Evolutionary conservation across 2,329 filamentous ascomycete genomes (phyloP).

Genomic region (Fusarium palustre): DNA sequence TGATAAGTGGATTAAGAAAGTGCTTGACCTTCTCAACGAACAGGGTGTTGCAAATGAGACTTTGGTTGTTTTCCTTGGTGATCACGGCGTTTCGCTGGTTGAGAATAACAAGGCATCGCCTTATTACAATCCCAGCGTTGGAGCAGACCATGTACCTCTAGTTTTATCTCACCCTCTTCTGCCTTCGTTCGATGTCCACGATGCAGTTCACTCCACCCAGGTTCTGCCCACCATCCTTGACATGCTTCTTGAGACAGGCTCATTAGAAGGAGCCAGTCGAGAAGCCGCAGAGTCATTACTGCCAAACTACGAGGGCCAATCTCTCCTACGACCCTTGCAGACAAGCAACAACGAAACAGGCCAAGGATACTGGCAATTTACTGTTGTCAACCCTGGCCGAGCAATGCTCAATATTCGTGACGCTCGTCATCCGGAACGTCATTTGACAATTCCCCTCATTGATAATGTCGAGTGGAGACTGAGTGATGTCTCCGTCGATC

Average conservation of each 20-base stretch:
- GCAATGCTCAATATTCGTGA: constrained; percentile 51
- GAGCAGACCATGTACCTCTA: constrained; percentile 48
- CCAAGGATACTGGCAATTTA: constrained; percentile 51
- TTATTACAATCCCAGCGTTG: constrained; percentile 51
- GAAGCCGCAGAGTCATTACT: constrained; percentile 42
- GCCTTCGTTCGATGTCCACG: constrained; percentile 45
- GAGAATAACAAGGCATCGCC: constrained; percentile 49
- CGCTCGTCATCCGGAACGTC: constrained; percentile 47
- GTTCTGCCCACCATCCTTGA: constrained; percentile 51
- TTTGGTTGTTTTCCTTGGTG: constrained; percentile 49
- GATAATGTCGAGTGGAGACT: constrained; percentile 51
- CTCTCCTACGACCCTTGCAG: constrained; percentile 44
- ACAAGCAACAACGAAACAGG: constrained; percentile 33
- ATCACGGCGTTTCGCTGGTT: constrained; percentile 51
- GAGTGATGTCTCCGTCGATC: constrained; percentile 46
- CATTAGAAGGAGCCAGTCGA: constrained; percentile 38
- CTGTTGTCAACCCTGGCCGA: constrained; percentile 51
- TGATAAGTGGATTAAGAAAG: constrained; percentile 49
- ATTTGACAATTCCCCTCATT: constrained; percentile 49
- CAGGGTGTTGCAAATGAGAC: constrained; percentile 52
- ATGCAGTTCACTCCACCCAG: constrained; percentile 48
- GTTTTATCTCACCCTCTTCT: constrained; percentile 50
- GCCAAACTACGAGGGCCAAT: constrained; percentile 50
- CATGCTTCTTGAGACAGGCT: constrained; percentile 49
- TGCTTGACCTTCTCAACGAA: constrained; percentile 48